phyloP scores from a whole-genome alignment of 1,139 yeast species.

The Lodderomyces metapsilosis region DNA sequence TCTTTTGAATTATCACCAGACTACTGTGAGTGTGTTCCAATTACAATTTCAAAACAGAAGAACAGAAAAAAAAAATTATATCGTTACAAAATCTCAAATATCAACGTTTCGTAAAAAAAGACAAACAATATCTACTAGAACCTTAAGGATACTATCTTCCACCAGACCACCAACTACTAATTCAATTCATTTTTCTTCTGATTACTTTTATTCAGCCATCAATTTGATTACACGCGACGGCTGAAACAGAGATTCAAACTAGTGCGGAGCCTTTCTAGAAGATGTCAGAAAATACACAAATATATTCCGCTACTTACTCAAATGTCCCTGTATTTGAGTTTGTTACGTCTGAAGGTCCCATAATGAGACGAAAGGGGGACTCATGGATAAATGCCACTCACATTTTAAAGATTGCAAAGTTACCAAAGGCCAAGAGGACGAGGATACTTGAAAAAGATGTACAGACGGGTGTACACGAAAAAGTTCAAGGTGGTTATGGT shows the following conservation, averaged over 20 bases:
- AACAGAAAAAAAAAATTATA: neutral
- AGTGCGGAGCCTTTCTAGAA: conserved; percentile 11
- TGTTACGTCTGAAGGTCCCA: conserved; percentile 68
- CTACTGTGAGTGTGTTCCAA: no score
- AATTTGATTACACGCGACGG: no score
- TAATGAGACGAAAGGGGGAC: conserved; percentile 79
- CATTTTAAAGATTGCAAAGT: conserved; percentile 80
- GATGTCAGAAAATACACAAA: conserved; percentile 35
- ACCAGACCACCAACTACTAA: no score
- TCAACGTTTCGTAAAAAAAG: neutral
- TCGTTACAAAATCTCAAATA: conserved; percentile 1
- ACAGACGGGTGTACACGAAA: conserved; percentile 82
- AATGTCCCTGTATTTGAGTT: conserved; percentile 76
- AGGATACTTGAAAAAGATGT: conserved; percentile 85
- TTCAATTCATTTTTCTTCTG: no score
- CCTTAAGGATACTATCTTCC: no score
- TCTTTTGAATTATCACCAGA: no score
- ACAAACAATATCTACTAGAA: neutral
- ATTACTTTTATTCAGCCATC: no score
- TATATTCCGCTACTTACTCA: conserved; percentile 79
- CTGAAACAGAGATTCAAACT: no score
- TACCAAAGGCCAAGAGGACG: conserved; percentile 83
- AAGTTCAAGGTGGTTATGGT: conserved; percentile 94
- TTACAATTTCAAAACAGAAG: no score
- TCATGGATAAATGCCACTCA: conserved; percentile 92